A percentile compares a stretch with the other conserved stretches of the same genome.
These are phyloP conservation scores for Handroanthus guayacan DNA, from an alignment of 257 asterid species.

Conservation along the genomic window DNA sequence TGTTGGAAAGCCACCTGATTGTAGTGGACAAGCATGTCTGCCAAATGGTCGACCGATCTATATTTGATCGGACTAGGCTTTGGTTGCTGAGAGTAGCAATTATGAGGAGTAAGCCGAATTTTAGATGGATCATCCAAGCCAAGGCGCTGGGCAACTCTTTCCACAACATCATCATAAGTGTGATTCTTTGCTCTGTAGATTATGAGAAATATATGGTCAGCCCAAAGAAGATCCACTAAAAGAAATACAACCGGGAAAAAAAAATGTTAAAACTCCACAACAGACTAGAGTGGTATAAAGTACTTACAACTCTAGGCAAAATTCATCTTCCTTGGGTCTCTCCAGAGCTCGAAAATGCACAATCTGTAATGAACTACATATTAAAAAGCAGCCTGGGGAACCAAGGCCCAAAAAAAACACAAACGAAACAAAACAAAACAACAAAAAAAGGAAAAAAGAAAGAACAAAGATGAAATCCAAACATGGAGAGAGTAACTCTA, in stretches of 20 bases:
- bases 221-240: neutral
- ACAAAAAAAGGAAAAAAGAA: too few relatives aligned
- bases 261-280: slow-evolving; percentile 2
- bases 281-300: slow-evolving; percentile 26
- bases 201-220: slow-evolving; percentile 40
- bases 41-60: slow-evolving; percentile 83
- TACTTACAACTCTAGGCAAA: slow-evolving; percentile 92
- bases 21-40: slow-evolving; percentile 97
- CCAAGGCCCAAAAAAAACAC: neutral
- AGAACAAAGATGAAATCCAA: neutral
- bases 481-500: neutral
- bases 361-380: slow-evolving; percentile 53
- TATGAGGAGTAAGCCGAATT: slow-evolving; percentile 95
- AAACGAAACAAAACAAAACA: too few relatives aligned
- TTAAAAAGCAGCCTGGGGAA: slow-evolving; percentile 19
- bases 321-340: slow-evolving; percentile 94
- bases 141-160: slow-evolving; percentile 84
- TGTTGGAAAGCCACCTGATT: slow-evolving; percentile 72
- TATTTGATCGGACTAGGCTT: slow-evolving; percentile 92
- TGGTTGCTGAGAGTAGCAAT: slow-evolving; percentile 97
- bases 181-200: slow-evolving; percentile 80
- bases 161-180: slow-evolving; percentile 95
- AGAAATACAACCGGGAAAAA: neutral
- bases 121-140: slow-evolving; percentile 88
- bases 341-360: slow-evolving; percentile 92